Base-by-base conservation (phyloP, 805 yeast species). In the Metschnikowia amazonensis region DNA sequence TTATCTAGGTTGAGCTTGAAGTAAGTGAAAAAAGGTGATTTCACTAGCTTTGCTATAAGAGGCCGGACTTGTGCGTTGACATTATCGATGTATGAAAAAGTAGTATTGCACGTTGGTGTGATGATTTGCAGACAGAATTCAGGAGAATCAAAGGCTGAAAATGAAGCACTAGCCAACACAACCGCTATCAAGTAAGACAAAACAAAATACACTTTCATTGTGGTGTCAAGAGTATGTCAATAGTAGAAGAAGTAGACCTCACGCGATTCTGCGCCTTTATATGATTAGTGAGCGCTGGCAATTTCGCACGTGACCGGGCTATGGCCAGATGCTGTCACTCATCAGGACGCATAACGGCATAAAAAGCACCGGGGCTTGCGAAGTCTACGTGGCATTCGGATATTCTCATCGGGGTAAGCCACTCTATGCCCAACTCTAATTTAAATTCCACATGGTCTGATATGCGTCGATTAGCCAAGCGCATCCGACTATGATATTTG, bases 1-100 rank as follows among this genome's bases (percentile, higher is more conserved):
- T 76, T 84, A 64, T 81, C 88, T 46, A 94, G 72, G 59, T 94
- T 89, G 45, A 94, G 76, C 62, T 89, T 83, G 72, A 88, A 94
- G 62, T 86, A 88, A 52, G 84, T 79, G 78, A 94, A 92, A 66
- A 87, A 94, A 54, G 90, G 89, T 30, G 88, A 81, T 36, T 75
- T 61, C 7, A 84, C 85, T 36, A 92, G 64, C 5, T 76, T 66
- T 14, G 72, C 59, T n/a, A 92, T 63, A 20, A 74, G 64, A 1
- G 84, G 82, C 20, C 71, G 61, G 35, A 72, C 57, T 21, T 63
- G 47, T 7, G 49, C 52, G 54, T 72, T 72, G 32, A 70, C 47
- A 8, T 53, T 59, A 49, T 72, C 75, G 44, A 72, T 72, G 54
- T 66, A 72, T 23, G 71, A 62, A 45, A 72, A 69, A 3, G 76